These are phyloP conservation scores for Colletotrichum cordylinicola DNA, from an alignment of 2,329 filamentous ascomycete genomes.

Conservation along the genomic window DNA sequence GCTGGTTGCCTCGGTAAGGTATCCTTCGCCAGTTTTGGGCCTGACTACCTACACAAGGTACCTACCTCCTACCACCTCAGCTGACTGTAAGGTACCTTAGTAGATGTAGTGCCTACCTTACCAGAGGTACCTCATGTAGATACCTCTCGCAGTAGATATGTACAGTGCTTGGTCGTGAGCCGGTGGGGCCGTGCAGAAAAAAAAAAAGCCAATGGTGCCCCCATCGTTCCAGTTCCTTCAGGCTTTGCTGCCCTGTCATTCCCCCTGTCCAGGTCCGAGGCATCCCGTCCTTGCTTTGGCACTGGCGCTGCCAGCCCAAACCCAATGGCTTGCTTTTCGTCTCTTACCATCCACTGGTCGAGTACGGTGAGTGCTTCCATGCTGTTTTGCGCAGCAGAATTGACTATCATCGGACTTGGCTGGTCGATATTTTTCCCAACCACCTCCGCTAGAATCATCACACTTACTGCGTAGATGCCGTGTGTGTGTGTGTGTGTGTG, in stretches of 20 bases:
- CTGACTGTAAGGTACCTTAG: no score
- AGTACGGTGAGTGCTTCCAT: not conserved
- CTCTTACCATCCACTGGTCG: not conserved
- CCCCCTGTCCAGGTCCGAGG: not conserved
- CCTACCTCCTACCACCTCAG: no score
- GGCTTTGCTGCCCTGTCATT: not conserved
- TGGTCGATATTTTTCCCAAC: not conserved
- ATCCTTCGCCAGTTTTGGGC: no score
- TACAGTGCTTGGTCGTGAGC: not conserved
- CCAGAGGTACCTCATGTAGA: no score
- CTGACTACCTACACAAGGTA: no score
- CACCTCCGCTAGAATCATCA: not conserved
- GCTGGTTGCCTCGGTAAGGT: not conserved
- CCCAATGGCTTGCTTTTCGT: not conserved
- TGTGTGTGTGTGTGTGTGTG: no score
- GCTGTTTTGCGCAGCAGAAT: not conserved
- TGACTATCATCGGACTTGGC: not conserved
- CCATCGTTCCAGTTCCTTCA: not conserved
- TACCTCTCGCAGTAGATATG: no score
- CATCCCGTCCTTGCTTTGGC: not conserved
- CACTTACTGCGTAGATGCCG: no score
- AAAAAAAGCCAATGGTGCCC: not conserved
- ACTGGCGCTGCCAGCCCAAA: not conserved
- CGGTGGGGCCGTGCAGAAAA: not conserved
- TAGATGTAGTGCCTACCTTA: no score